These are phyloP conservation scores for Aphanoascus verrucosus DNA, from an alignment of 2,329 filamentous ascomycete species.

Conservation along the genomic window DNA sequence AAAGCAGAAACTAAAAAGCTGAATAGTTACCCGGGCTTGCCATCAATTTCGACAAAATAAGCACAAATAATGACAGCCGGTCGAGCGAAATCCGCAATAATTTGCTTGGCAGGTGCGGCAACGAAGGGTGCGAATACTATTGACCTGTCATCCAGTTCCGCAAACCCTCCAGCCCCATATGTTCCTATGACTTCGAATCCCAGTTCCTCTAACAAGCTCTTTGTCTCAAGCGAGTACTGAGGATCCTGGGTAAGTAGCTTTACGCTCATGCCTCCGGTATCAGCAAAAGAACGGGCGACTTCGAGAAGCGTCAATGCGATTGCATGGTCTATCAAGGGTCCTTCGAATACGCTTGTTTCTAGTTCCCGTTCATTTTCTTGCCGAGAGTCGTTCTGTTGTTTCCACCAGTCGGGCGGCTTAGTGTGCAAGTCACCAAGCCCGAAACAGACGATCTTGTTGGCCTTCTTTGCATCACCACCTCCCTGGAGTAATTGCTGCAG, in stretches of 20 bases:
- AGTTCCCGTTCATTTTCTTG: conserved; percentile 12
- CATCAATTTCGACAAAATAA: background rate
- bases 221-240: conserved; percentile 2
- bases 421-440: conserved; percentile 20
- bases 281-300: conserved; percentile 11
- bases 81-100: conserved; percentile 32
- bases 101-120: conserved; percentile 26
- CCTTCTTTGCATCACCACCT: conserved; percentile 13
- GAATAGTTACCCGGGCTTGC: background rate
- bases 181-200: conserved; percentile 22
- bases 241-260: conserved; percentile 20
- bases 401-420: conserved; percentile 18
- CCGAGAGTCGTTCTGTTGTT: conserved; percentile 14
- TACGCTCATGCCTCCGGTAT: conserved; percentile 3
- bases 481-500: conserved; percentile 15
- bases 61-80: conserved; percentile 25
- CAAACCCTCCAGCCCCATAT: conserved; percentile 17
- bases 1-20: background rate
- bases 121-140: background rate
- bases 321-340: conserved; percentile 17
- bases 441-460: conserved; percentile 23
- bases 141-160: conserved; percentile 3
- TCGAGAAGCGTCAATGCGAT: conserved; percentile 21
- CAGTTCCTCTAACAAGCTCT: conserved; percentile 16
- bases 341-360: conserved; percentile 15